phyloP scores from a whole-genome alignment of 805 yeast genomes.

The Starmerella bombicola region DNA sequence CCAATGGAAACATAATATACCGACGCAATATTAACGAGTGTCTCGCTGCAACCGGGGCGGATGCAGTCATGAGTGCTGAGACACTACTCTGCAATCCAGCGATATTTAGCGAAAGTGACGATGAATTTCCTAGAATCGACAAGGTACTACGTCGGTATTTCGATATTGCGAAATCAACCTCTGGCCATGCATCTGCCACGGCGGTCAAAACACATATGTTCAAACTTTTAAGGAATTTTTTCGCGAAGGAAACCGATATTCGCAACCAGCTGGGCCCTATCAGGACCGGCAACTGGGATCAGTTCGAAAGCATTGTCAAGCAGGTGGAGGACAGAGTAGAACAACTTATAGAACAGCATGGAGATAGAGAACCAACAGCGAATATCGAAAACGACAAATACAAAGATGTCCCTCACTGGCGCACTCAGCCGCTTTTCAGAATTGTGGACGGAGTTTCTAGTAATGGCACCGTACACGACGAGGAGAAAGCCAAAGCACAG shows the following conservation, averaged over 20 bases:
- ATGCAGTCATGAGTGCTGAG: conserved; percentile 96
- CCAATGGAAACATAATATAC: conserved; percentile 90
- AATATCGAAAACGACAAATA: conserved; percentile 53
- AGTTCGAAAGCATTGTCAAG: conserved; percentile 45
- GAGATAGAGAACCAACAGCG: not conserved
- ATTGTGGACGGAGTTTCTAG: conserved; percentile 61
- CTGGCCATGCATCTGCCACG: conserved; percentile 59
- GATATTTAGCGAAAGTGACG: conserved; percentile 55
- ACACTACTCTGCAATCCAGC: conserved; percentile 92
- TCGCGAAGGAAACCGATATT: conserved; percentile 63
- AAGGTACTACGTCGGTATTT: conserved; percentile 71
- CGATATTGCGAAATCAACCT: conserved; percentile 54
- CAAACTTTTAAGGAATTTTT: conserved; percentile 69
- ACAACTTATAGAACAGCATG: conserved; percentile 34
- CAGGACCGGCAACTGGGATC: conserved; percentile 35
- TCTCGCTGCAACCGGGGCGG: conserved; percentile 50
- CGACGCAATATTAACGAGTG: conserved; percentile 73
- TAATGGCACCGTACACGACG: conserved; percentile 23
- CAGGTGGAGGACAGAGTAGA: conserved; percentile 59
- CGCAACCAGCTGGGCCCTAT: conserved; percentile 56
- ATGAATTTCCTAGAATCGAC: conserved; percentile 77
- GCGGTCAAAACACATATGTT: conserved; percentile 91
- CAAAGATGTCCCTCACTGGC: conserved; percentile 80
- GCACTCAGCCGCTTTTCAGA: conserved; percentile 91
- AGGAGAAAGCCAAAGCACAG: conserved; percentile 11